These are phyloP conservation scores for Penicillium sp. DNA, from an alignment of 2,329 filamentous ascomycete genomes.

Conservation along the genomic window DNA sequence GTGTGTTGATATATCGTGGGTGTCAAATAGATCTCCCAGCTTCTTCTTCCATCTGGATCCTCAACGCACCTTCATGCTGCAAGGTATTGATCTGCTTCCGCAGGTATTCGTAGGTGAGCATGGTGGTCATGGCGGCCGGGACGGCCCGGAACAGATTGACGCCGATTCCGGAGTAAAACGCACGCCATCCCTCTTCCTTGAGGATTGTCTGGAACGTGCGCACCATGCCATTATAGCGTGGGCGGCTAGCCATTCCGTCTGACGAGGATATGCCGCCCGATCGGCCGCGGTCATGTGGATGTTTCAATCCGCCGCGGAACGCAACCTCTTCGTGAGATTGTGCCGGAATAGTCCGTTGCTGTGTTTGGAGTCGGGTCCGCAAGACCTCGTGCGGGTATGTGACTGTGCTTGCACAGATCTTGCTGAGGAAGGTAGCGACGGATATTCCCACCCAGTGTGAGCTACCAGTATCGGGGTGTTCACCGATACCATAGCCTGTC, in stretches of 20 bases:
- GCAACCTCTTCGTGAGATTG: constrained; percentile 53
- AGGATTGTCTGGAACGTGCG: constrained; percentile 83
- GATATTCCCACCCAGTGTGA: constrained; percentile 82
- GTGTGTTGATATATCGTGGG: constrained; percentile 8
- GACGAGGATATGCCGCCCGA: constrained; percentile 49
- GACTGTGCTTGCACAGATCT: constrained; percentile 87
- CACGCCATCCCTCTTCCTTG: constrained; percentile 88
- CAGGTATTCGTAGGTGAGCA: constrained; percentile 91
- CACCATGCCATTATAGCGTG: constrained; percentile 72
- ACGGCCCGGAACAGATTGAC: constrained; percentile 97
- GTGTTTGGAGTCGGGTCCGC: constrained; percentile 88
- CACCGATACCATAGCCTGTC: constrained; percentile 85
- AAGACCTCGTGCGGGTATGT: constrained; percentile 98
- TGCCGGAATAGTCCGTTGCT: constrained; percentile 64
- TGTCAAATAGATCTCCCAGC: constrained; percentile 23
- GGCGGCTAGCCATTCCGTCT: constrained; percentile 57
- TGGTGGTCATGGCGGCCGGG: constrained; percentile 92
- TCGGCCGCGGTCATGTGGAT: constrained; percentile 47
- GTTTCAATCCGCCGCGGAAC: constrained; percentile 44
- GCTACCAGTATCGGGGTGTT: constrained; percentile 59
- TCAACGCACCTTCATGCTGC: constrained; percentile 52
- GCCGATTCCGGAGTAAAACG: constrained; percentile 95
- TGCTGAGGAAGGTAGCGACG: constrained; percentile 86
- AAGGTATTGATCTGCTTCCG: constrained; percentile 55
- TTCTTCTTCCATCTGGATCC: constrained; percentile 26